Evolutionary conservation across 768 basidiomycete genomes (phyloP), one percentile per base, ranked within the genome.

Genomic region (Calocybe indica): DNA sequence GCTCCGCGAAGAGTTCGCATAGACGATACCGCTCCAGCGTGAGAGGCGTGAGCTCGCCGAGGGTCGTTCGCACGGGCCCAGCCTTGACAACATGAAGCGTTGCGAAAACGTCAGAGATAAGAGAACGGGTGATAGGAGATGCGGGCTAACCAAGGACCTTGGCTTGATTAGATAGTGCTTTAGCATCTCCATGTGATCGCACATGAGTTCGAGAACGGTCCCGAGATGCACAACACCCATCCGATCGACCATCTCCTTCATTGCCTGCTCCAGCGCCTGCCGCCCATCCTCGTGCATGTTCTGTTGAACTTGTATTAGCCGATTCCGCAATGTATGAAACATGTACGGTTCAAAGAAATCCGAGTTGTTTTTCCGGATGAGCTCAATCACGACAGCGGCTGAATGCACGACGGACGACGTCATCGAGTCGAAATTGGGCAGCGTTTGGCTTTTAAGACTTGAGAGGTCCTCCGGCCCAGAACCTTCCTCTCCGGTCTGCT

Each of bases 321-420:
- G 80, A 61, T 93, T 93, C 42, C 94, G 83, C 37, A 96, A 69
- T 1, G 90, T 92, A 59, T 96, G 94, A 68, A 96, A 97, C 9
- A 97, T 76, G 63, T 93, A 95, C 5, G 94, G 95, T 67, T 99
- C 96, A 60, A 96, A 94, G 61, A 93, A 97, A 63, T 99, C 95
- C 35, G 94, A 95, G 63, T 98, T 97, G 66, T 97, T 97, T 63
- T 97, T 93, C 45, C 94, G 80, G 55, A 97, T 96, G 36, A 96
- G 76, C 62, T 98, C 95, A 54, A 94, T 87, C 51, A 97, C 74
- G 58, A 97, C 83, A 37, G 86, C 84, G 55, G 94, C 88, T 8
- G 90, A 85, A 53, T 92, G 82, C 28, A 88, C 76, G 45, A 97
- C 83, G 6, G 91, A 90, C 8, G 93, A 96, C 1, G 78, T 76